Percentiles rank a stretch among this genome's conserved stretches.
phyloP scores from a whole-genome alignment of 768 basidiomycete species.

The Gloeopeniophorella convolvens region DNA sequence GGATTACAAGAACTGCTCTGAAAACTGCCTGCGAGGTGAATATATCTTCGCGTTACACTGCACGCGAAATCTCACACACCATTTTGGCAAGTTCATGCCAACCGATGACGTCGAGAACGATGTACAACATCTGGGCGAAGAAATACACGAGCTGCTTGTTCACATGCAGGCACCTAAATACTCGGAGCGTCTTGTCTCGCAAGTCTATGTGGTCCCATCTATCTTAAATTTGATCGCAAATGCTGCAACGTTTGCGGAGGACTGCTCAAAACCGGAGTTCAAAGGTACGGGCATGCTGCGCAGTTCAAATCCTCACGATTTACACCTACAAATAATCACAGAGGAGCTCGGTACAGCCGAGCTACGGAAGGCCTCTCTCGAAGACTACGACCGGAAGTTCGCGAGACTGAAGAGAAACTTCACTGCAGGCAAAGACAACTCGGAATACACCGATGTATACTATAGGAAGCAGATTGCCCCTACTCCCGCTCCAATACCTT shows the following conservation, averaged over 20 bases:
- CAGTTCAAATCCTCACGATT: neutral
- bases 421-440: neutral
- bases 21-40: slow-evolving; percentile 3
- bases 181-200: neutral
- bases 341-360: neutral
- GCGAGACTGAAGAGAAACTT: slow-evolving; percentile 7
- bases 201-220: neutral
- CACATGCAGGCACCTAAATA: neutral
- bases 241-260: slow-evolving; percentile 13
- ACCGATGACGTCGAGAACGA: slow-evolving; percentile 1
- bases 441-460: neutral
- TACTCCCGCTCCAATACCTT: neutral
- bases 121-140: slow-evolving; percentile 1
- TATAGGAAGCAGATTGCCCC: neutral
- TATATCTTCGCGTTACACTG: neutral
- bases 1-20: neutral
- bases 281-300: neutral
- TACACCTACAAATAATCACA: neutral
- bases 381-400: neutral
- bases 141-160: neutral
- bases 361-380: neutral
- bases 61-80: neutral
- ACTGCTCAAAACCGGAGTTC: slow-evolving; percentile 1
- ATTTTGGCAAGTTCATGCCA: neutral
- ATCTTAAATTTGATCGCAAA: neutral